Evolutionary conservation across 139 green algal species (phyloP), one percentile per base, ranked within the genome.

Genomic region (Haematococcus lacustris): DNA sequence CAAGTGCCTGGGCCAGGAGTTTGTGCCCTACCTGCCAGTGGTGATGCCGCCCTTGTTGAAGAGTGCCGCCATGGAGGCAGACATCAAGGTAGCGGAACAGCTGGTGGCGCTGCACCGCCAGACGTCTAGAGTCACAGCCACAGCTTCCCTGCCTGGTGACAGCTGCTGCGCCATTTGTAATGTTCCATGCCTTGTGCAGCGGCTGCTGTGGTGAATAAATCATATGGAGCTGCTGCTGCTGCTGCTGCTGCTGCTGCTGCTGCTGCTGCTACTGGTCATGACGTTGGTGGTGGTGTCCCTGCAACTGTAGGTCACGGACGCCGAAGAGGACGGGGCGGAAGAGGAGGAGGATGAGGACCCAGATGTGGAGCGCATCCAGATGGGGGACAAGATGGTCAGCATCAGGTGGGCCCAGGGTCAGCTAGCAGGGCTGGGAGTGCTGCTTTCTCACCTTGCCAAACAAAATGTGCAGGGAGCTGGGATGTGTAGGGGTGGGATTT

Each of bases 1-100:
- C 89, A 99, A 98, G 82, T 93, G 91, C 73, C 82, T 99, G 64
- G 91, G 93, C 7, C 63, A 86, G 1, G 96, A 98, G 77, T 99
- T 99, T 81, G 73, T 99, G 41, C 93, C 94, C 3, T 98, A 98
- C 86, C 85, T 98, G 77, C 70, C 66, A 2, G 69, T 86, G 25
- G 92, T 99, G 60, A 98, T 99, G 94, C 95, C 94, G 26, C 88
- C 87, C 30, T 86, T 99, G 75, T 74, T 99, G 65, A 60, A 82
- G 32, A 81, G 81, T 2, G 88, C 91, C 26, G 64, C 78, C 50
- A 75, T 95, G 1, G 91, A 97, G 82, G 90, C 95, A 0, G 95
- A 98, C 50, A 87, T 99, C 37, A 89, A 84, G 47, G 89, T 97
- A 39, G 38, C 68, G 1, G 47, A n/a, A n/a, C n/a, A n/a, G n/a